A percentile compares a stretch with the other conserved stretches of the same genome.
Evolutionary conservation across 495 filamentous ascomycete genomes (phyloP).

Genomic region (Trichoderma erinaceum): DNA sequence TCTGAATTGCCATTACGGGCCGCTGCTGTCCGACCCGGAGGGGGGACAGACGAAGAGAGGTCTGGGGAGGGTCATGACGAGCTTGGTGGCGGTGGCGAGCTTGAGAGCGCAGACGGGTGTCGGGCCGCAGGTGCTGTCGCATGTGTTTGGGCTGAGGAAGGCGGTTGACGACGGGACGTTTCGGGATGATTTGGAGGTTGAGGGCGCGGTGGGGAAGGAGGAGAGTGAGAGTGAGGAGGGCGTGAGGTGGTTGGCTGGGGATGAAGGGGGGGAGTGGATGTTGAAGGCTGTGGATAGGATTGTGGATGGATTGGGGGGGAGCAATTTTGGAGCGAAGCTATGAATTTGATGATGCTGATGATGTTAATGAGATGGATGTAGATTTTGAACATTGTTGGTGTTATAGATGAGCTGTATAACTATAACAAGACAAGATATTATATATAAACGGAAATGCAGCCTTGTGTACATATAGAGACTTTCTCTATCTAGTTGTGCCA

Average conservation of each 20-base stretch:
- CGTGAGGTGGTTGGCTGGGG: slow-evolving; percentile 49
- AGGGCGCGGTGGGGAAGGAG: slow-evolving; percentile 26
- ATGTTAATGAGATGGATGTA: no score
- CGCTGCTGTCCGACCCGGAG: slow-evolving; percentile 57
- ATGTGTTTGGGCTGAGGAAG: slow-evolving; percentile 70
- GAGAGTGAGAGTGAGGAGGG: slow-evolving; percentile 32
- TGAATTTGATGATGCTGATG: slow-evolving; percentile 19
- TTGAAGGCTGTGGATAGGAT: slow-evolving; percentile 63
- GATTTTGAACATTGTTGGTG: neutral
- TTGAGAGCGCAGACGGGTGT: slow-evolving; percentile 70
- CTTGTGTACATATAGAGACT: neutral
- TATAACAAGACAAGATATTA: neutral
- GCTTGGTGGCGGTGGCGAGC: slow-evolving; percentile 62
- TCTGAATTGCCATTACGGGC: slow-evolving; percentile 62
- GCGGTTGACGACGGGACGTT: slow-evolving; percentile 60
- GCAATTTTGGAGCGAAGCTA: slow-evolving; percentile 55
- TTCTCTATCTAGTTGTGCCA: neutral
- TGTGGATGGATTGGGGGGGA: slow-evolving; percentile 54
- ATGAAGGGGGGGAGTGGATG: slow-evolving; percentile 70
- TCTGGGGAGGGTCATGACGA: slow-evolving; percentile 55
- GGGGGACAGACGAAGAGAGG: slow-evolving; percentile 20
- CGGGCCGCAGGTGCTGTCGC: slow-evolving; percentile 68
- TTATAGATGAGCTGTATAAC: no score
- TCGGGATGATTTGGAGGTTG: slow-evolving; percentile 37
- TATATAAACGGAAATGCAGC: neutral